Percentiles rank a stretch among this genome's conserved stretches.
phyloP scores from a whole-genome alignment of 306 rosid species.

The Hippophae tibetana region DNA sequence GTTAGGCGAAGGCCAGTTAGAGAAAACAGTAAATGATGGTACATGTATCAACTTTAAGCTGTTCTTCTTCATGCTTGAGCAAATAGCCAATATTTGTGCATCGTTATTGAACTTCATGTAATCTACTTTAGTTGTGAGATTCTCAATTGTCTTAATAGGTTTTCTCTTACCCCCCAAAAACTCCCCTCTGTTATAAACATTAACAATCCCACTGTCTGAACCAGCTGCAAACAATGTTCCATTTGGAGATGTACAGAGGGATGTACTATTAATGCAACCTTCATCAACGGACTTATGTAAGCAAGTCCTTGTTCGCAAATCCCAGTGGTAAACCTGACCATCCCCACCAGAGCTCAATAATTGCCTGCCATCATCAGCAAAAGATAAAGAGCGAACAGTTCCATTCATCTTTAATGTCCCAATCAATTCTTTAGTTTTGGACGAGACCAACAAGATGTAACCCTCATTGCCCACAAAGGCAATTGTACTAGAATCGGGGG shows the following conservation, averaged over 20 bases:
- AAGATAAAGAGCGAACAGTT: constrained; percentile 66
- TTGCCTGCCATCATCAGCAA: constrained; percentile 60
- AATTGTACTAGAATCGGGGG: constrained; percentile 72
- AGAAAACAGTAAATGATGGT: constrained; percentile 63
- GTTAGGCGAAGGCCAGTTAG: constrained; percentile 67
- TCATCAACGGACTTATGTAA: constrained; percentile 55
- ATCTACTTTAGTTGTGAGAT: constrained; percentile 44
- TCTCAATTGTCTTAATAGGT: constrained; percentile 43
- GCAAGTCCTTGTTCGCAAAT: constrained; percentile 72
- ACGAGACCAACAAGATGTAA: constrained; percentile 73
- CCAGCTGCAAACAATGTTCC: constrained; percentile 49
- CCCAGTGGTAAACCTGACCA: constrained; percentile 92
- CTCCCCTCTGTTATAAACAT: constrained; percentile 44
- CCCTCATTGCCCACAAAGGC: constrained; percentile 93
- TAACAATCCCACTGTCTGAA: constrained; percentile 48
- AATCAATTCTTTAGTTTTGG: constrained; percentile 69
- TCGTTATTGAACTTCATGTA: constrained; percentile 48
- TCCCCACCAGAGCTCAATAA: constrained; percentile 78
- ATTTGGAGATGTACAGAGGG: constrained; percentile 44
- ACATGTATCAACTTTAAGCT: constrained; percentile 66
- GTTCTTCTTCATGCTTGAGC: constrained; percentile 61
- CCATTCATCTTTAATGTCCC: constrained; percentile 95
- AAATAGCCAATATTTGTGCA: constrained; percentile 51
- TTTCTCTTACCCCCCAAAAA: constrained; percentile 55
- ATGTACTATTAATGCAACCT: constrained; percentile 45